Evolutionary conservation across 371 early-diverging fungal genomes (phyloP).

Genomic region (Apophysomyces sp.): DNA sequence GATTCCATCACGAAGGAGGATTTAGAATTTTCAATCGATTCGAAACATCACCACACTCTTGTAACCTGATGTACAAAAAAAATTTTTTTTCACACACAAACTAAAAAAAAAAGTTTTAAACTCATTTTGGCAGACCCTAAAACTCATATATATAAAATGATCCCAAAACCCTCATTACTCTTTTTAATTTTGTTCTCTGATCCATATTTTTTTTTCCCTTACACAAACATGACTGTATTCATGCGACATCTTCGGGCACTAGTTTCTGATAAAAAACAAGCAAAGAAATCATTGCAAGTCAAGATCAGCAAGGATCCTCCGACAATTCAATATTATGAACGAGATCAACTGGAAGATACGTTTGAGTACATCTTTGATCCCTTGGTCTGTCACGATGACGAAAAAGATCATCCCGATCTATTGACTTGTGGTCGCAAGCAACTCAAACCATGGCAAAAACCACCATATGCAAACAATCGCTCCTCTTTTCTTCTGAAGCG

Average conservation of each 20-base stretch:
- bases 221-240: conserved; percentile 18
- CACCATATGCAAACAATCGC: conserved; percentile 9
- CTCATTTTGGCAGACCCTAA: conserved; percentile 5
- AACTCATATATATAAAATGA: neutral
- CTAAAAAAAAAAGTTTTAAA: conserved; percentile 26
- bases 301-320: conserved; percentile 50
- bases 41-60: conserved; percentile 39
- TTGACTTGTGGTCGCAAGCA: conserved; percentile 11
- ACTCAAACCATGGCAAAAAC: conserved; percentile 39
- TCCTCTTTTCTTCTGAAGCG: conserved; percentile 7
- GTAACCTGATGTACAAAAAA: neutral
- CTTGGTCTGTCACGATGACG: conserved; percentile 37
- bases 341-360: conserved; percentile 30
- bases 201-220: conserved; percentile 4
- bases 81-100: neutral
- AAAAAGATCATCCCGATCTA: conserved; percentile 42
- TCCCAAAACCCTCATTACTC: neutral
- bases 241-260: conserved; percentile 20
- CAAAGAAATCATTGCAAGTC: conserved; percentile 30
- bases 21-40: conserved; percentile 85
- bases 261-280: conserved; percentile 2
- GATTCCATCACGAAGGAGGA: conserved; percentile 93
- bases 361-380: conserved; percentile 51
- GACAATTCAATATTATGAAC: conserved; percentile 35
- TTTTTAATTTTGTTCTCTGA: neutral